These are phyloP conservation scores for Zasmidium angulare DNA, from an alignment of 2,329 filamentous ascomycete species.

Conservation along the genomic window DNA sequence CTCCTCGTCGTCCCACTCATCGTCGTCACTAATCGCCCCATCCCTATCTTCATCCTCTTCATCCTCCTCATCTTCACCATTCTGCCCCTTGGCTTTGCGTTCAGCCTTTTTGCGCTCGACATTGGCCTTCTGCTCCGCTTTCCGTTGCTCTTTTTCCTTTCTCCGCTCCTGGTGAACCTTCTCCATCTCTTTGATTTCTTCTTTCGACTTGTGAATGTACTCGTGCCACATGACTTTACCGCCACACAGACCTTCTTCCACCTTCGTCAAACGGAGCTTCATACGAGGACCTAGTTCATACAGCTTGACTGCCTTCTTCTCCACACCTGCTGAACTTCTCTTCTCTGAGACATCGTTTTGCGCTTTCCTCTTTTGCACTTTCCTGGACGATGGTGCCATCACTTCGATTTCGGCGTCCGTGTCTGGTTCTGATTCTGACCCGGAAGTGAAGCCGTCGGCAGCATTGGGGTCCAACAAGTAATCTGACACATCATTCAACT, in stretches of 20 bases:
- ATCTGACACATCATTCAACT: constrained; percentile 89
- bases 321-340: constrained; percentile 52
- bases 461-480: constrained; percentile 82
- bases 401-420: constrained; percentile 96
- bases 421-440: constrained; percentile 88
- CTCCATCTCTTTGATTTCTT: constrained; percentile 76
- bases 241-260: constrained; percentile 87
- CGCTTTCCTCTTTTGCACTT: constrained; percentile 59
- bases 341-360: constrained; percentile 38
- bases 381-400: constrained; percentile 58
- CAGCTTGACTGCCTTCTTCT: constrained; percentile 85
- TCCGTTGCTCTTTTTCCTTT: constrained; percentile 78
- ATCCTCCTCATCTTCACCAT: constrained; percentile 41
- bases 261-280: constrained; percentile 86
- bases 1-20: constrained; percentile 50
- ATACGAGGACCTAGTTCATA: constrained; percentile 90
- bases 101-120: constrained; percentile 79
- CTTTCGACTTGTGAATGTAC: constrained; percentile 79
- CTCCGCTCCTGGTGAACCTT: constrained; percentile 75
- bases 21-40: constrained; percentile 50
- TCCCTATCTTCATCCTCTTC: constrained; percentile 41
- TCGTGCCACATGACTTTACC: constrained; percentile 98
- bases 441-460: constrained; percentile 81
- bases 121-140: constrained; percentile 82
- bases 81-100: constrained; percentile 46